Conservation (phyloP, 2,329 filamentous ascomycete species). For the Botryotinia calthae region DNA sequence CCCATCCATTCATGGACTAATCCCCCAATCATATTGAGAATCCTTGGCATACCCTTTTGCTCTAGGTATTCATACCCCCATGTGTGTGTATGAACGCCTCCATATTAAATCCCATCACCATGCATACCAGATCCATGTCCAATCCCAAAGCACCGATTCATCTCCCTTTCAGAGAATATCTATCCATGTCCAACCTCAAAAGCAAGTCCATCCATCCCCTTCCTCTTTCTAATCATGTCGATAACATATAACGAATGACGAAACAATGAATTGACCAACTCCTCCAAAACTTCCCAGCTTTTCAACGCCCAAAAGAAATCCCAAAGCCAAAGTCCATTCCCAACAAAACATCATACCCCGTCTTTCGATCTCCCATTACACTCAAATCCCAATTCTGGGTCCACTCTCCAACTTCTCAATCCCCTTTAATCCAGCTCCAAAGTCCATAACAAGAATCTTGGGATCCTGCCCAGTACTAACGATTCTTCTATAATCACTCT, state of each 20-base stretch:
- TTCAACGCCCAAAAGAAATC: not conserved
- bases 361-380: no score
- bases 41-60: not conserved
- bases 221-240: not conserved
- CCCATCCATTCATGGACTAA: not conserved
- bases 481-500: conserved; percentile 91
- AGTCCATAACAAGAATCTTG: conserved; percentile 90
- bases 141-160: not conserved
- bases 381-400: not conserved
- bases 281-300: not conserved
- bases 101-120: not conserved
- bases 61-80: not conserved
- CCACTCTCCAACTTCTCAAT: conserved; percentile 44
- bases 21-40: not conserved
- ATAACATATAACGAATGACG: not conserved
- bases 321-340: not conserved
- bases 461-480: conserved; percentile 94
- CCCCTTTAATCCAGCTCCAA: conserved; percentile 62
- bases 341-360: not conserved
- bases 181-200: conserved; percentile 3
- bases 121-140: not conserved
- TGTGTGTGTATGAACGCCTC: not conserved
- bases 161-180: not conserved
- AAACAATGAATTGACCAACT: not conserved
- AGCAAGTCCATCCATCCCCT: not conserved